Conservation (phyloP, 352 stramenopile genomes). For the Phytophthora sp. region DNA sequence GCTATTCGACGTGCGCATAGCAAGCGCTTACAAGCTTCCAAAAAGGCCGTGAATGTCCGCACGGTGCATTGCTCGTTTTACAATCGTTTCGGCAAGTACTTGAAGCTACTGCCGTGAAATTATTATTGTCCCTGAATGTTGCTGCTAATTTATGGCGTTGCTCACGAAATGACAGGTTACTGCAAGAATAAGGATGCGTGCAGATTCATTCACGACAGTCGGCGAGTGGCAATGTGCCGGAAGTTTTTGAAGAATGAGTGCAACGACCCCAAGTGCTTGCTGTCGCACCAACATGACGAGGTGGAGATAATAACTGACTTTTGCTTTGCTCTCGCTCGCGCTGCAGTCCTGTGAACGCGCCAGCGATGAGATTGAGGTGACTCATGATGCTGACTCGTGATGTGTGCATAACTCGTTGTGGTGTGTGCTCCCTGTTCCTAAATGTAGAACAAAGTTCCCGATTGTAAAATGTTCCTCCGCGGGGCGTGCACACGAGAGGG, state of each 20-base stretch:
- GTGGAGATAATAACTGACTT: slow-evolving; percentile 38
- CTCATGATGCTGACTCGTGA: slow-evolving; percentile 19
- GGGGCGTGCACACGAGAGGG: slow-evolving; percentile 73
- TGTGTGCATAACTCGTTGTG: slow-evolving; percentile 32
- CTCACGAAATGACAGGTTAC: slow-evolving; percentile 48
- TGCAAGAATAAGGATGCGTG: slow-evolving; percentile 86
- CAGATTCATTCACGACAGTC: slow-evolving; percentile 86
- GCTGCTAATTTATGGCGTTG: slow-evolving; percentile 16
- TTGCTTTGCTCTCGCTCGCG: slow-evolving; percentile 16
- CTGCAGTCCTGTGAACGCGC: slow-evolving; percentile 1
- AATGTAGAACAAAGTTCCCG: slow-evolving; percentile 81
- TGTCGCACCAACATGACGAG: slow-evolving; percentile 81
- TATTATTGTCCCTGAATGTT: too few species aligned
- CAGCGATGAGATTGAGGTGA: slow-evolving; percentile 11
- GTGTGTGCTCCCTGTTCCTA: slow-evolving; percentile 11
- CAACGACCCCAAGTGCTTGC: slow-evolving; percentile 56
- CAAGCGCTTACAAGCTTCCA: slow-evolving; percentile 39
- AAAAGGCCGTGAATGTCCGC: slow-evolving; percentile 41
- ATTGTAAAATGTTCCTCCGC: slow-evolving; percentile 82
- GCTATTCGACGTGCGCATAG: slow-evolving; percentile 54
- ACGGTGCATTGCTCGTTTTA: slow-evolving; percentile 86
- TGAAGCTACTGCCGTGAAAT: background rate
- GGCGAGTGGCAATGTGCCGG: slow-evolving; percentile 79
- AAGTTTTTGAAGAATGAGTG: slow-evolving; percentile 80
- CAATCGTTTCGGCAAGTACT: slow-evolving; percentile 79